Base-by-base conservation (phyloP, 805 yeast species). In the Suhomyces sp. region DNA sequence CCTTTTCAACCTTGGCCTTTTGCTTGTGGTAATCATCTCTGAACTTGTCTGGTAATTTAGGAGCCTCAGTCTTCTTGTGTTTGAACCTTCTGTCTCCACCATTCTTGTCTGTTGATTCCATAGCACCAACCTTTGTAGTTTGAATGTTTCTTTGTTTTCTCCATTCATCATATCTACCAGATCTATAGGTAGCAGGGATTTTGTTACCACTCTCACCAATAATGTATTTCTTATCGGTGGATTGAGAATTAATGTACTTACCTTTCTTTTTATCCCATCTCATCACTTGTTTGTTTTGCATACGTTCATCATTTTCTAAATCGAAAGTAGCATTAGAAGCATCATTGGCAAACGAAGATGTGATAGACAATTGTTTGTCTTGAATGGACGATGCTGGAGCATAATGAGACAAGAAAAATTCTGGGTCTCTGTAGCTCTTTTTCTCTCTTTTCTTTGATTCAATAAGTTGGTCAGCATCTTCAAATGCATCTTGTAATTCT, bases 151-250 rank as follows among this genome's bases (percentile, higher is more conserved):
- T 76, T 24, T 79, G 77, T 45, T 79, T 73, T 56, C 84, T 84
- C 99, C 99, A 93, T 27, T 81, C 83, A 36, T 90, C 98, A 53
- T 79, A 93, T 46, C 87, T 79, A 29, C 99, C 99, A 2, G 95
- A 81, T 54, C 86, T 75, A 65, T 81, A 88, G 10, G 93, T 74
- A 1, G 98, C 98, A 5, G 98, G 96, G 31, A 93, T 78, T 56
- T 77, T 78, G 50, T 83, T 88, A 6, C 99, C 99, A 59, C 87
- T 82, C 59, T 93, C 99, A 43, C 98, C 95, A 45, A 88, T 82
- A 51, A 93, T 93, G 62, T 73, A 91, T 64, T 87, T 90, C 63
- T 82, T 77, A 53, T 87, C 95, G 14, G 81, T 68, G 44, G 93
- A 86, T 51, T 76, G 81, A 13, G 86, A 72, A 57, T 86, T 86